phyloP scores from a whole-genome alignment of 1,139 yeast genomes.

The Saccharomyces pastorianus region DNA sequence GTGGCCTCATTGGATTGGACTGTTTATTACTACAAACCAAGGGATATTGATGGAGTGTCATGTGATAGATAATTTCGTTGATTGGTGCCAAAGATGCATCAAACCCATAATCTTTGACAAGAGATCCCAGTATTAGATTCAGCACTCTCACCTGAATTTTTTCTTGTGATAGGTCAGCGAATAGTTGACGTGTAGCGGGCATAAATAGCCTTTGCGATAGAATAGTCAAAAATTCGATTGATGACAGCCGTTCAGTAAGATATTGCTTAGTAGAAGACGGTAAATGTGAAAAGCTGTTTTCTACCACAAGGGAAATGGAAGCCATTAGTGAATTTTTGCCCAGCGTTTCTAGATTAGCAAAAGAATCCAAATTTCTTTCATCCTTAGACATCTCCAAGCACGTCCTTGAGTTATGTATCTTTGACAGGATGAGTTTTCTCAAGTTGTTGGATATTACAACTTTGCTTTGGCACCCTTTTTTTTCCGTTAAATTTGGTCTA shows the following conservation, averaged over 20 bases:
- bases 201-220: conserved; percentile 19
- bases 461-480: conserved; percentile 2
- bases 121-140: conserved; percentile 56
- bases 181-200: conserved; percentile 14
- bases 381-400: conserved; percentile 45
- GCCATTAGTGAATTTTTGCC: conserved; percentile 51
- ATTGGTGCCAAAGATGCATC: conserved; percentile 54
- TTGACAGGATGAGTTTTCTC: conserved; percentile 33
- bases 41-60: conserved; percentile 49
- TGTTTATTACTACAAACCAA: neutral
- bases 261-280: conserved; percentile 45
- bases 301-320: conserved; percentile 52
- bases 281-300: conserved; percentile 41
- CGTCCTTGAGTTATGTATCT: conserved; percentile 57
- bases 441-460: conserved; percentile 9
- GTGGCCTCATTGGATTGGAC: neutral
- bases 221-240: conserved; percentile 2
- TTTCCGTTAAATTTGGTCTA: conserved; percentile 13
- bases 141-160: conserved; percentile 29
- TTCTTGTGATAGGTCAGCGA: conserved; percentile 16
- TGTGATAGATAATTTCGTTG: conserved; percentile 58
- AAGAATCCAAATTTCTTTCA: conserved; percentile 14
- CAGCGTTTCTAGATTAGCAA: conserved; percentile 40
- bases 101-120: conserved; percentile 74
- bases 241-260: conserved; percentile 42